Base-by-base conservation (phyloP, 768 basidiomycete species). In the Chalciporus pseudorubinellus region DNA sequence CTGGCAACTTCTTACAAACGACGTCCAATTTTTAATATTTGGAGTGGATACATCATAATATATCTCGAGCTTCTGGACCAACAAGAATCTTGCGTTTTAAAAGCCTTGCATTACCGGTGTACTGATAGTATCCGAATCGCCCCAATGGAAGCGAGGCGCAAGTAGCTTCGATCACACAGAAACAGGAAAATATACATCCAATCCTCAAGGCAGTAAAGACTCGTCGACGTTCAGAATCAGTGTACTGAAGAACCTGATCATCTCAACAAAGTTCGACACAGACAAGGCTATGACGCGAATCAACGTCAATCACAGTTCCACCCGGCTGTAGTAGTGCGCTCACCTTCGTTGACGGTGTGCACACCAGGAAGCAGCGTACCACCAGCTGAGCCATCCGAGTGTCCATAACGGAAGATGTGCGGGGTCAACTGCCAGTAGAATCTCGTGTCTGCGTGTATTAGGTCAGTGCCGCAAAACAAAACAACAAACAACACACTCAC, bases 311-410 rank as follows among this genome's bases (percentile, higher is more conserved):
- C 31, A 13, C 6, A 29, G 31, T 9, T 24, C 20, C 31, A 29
- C 45, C 47, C 26, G 9, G 26, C 28, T 18, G 12, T 9, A 14
- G 13, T 26, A 24, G 5, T 8, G 11, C 12, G 61, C 79, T 61
- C 60, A 84, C 85, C 75, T 75, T 89, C 89, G 51, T 89, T 79
- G 22, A 89, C 79, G 3, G 87, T 87, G 65, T 89, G 89, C n/a
- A 84, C 68, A 1, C 77, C 76, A 21, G 63, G 59, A 44, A 67
- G 68, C 20, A 72, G 56, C 1, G 59, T 48, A 22, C 71, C 52
- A 24, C 67, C 60, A 18, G 63, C 67, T 0, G 64, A 61, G 24
- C 59, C 60, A 36, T 69, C 68, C 8, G 67, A 73, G 44, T 70
- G 71, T 18, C 62, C 65, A 51, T 89, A 91, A 18, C 88, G 81